These are phyloP conservation scores for Solanum sejunctum DNA, from an alignment of 257 asterid genomes.

Conservation along the genomic window DNA sequence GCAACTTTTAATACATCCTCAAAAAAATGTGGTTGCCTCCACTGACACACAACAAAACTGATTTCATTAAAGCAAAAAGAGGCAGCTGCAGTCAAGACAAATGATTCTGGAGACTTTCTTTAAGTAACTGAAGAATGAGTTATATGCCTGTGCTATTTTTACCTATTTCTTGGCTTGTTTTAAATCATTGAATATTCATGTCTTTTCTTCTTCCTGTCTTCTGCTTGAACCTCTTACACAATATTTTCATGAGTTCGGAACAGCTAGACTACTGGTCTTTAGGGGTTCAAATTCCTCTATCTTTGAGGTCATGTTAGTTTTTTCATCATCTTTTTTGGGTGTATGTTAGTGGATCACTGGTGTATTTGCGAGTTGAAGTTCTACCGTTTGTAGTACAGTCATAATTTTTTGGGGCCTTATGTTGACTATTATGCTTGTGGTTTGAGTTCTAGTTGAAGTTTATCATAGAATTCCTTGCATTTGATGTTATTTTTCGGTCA, in stretches of 20 bases:
- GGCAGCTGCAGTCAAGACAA: background rate
- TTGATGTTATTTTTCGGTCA: background rate
- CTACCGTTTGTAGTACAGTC: background rate
- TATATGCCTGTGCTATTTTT: background rate
- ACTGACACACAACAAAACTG: background rate
- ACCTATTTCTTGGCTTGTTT: background rate
- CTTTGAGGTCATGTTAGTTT: background rate
- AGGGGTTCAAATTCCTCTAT: background rate
- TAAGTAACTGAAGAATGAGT: background rate
- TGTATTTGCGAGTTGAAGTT: background rate
- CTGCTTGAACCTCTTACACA: background rate
- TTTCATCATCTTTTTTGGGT: background rate
- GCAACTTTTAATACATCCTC: background rate
- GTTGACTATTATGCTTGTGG: background rate
- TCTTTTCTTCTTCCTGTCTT: background rate
- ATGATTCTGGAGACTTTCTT: background rate
- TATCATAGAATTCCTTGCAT: background rate
- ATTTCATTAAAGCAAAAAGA: background rate
- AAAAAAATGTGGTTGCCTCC: background rate
- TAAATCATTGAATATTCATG: background rate
- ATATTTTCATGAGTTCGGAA: background rate
- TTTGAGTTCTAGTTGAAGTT: background rate
- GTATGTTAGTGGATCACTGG: background rate
- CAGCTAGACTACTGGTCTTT: background rate
- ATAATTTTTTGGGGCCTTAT: background rate